Evolutionary conservation across 1,139 yeast species (phyloP), one percentile per base, ranked within the genome.

Genomic region (Hyphopichia fennica): DNA sequence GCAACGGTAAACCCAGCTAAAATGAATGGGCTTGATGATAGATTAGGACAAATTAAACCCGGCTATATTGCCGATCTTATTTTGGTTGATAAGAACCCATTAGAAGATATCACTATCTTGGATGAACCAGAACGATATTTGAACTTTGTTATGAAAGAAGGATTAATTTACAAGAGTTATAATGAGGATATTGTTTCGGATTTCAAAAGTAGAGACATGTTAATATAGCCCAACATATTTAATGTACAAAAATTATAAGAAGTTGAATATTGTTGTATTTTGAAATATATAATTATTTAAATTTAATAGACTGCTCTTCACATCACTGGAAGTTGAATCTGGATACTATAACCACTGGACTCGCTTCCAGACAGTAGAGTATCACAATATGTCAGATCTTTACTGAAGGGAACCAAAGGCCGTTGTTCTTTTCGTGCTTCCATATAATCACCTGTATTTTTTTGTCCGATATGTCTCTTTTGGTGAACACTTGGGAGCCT

Each of bases 1-100:
- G 60, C 60, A 3, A 57, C 60, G 5, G 45, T 55, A 4, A 54
- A 50, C 5, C 58, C 60, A 11, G 60, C 60, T 3, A 50, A 52
- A 23, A 47, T 47, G 39, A 44, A 50, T 35, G 47, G 49, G 3
- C 41, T 50, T 16, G 50, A 37, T 9, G 42, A 50, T 37, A 29
- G 37, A 19, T 48, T 55, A 38, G 62, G 62, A 2, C 62, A 56
- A 41, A 48, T 57, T 23, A 49, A 52, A 17, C 47, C 41, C 19
- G 56, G 54, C 3, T 57, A 43, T 31, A 43, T 46, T 39, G 60
- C 60, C 2, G 62, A 57, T 42, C 38, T 57, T 28, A 34, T 57
- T 20, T 25, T 57, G 15, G 41, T 57, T 18, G 43, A 53, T 8
- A 38, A 40, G 6, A 55, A 57, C 39, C 62, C 62, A 5, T 45